Evolutionary conservation across 768 basidiomycete species (phyloP), one percentile per base, ranked within the genome.

Genomic region (Gloeopeniophorella convolvens): DNA sequence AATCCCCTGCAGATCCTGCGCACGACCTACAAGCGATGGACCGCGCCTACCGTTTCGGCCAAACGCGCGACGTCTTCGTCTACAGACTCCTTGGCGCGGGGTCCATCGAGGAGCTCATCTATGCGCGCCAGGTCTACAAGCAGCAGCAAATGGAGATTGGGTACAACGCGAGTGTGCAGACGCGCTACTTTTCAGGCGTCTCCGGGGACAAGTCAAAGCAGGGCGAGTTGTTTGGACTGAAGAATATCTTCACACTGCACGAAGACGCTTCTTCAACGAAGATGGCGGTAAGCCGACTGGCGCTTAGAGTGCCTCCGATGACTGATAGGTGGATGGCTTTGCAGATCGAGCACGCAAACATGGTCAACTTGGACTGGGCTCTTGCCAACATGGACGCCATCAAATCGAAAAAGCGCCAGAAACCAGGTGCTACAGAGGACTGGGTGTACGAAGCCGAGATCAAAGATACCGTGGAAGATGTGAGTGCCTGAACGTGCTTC

Each of bases 1-100:
- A 20, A 28, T 28, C 9, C 23, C 18, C 27, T 5, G 6, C 51
- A 94, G 91, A 97, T 67, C 95, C 95, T 5, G 90, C 94, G 0
- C 89, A 96, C 59, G 95, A 99, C 63, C 68, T 97, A 7, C 95
- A 91, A 63, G 89, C 90, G 2, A 89, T 89, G 85, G 90, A 91
- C 53, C 72, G 83, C 47, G 89, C 88, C 1, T 92, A 85, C 62
- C 79, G 89, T 5, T 87, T 90, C 53, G 92, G 92, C 12, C 92
- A 95, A 65, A 81, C 76, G 1, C 83, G 90, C 16, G 84, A 93
- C 59, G 92, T 95, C 18, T 72, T 78, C 1, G 90, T 94, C 1
- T 90, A 82, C 60, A 78, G 92, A 30, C 73, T 95, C 6, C 72
- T 95, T 13, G 89, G 86, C 1, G 89, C 89, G 3, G 91, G 92